phyloP scores from a whole-genome alignment of 2,329 filamentous ascomycete genomes.

The Ceratocystis papillata region DNA sequence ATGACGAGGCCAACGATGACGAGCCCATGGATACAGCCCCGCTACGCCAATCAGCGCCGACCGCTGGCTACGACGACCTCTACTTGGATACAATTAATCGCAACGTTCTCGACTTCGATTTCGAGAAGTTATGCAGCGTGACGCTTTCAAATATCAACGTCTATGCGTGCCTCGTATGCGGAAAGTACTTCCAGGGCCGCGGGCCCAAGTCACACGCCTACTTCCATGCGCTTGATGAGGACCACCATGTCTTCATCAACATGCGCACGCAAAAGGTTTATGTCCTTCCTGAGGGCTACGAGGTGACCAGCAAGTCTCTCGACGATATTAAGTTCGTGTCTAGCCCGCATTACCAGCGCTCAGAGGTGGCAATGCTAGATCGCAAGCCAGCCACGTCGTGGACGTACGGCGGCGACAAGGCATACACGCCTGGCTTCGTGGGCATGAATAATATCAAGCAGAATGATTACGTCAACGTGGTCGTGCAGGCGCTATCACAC shows the following conservation, averaged over 20 bases:
- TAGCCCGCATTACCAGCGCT: constrained; percentile 72
- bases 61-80: constrained; percentile 83
- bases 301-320: constrained; percentile 85
- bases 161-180: constrained; percentile 92
- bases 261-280: constrained; percentile 88
- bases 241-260: constrained; percentile 97
- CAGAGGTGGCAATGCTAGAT: constrained; percentile 73
- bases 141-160: constrained; percentile 97
- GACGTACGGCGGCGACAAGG: constrained; percentile 63
- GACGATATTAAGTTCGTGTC: constrained; percentile 98
- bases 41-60: constrained; percentile 62
- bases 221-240: constrained; percentile 89
- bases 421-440: constrained; percentile 88
- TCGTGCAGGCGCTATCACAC: constrained; percentile 84
- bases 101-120: constrained; percentile 89
- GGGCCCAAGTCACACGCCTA: constrained; percentile 93
- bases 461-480: constrained; percentile 95
- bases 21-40: constrained; percentile 36
- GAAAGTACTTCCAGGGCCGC: constrained; percentile 93
- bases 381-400: constrained; percentile 50
- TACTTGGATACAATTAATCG: constrained; percentile 97
- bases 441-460: constrained; percentile 99
- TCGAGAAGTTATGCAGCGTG: constrained; percentile 95
- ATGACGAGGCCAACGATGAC: constrained; percentile 36
- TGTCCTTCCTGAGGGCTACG: constrained; percentile 90